Conservation (phyloP, 129 eudicot species). For the Pulicaria dysenterica region DNA sequence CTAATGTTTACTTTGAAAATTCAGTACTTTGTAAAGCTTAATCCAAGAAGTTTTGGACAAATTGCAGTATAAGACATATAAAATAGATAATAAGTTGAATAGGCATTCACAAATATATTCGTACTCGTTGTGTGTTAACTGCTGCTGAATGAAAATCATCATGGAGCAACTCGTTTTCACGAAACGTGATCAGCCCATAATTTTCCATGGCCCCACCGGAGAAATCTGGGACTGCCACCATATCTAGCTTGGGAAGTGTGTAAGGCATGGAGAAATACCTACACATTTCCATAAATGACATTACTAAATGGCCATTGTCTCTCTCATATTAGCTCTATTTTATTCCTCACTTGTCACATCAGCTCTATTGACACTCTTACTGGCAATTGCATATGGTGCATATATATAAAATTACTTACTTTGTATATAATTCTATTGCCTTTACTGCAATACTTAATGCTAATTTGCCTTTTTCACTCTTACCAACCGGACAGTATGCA, state of each 20-base stretch:
- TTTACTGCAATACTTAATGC: constrained; percentile 50
- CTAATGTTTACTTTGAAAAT: neutral
- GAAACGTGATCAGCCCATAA: constrained; percentile 50
- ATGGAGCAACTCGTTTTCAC: constrained; percentile 50
- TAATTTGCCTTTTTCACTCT: constrained; percentile 46
- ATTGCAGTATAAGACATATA: neutral
- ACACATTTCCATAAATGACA: neutral
- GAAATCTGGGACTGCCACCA: constrained; percentile 65
- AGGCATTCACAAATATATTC: constrained; percentile 3
- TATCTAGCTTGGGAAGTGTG: constrained; percentile 60
- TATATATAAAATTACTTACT: constrained; percentile 38
- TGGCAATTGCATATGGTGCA: neutral
- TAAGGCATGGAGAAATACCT: constrained; percentile 63
- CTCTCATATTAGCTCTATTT: neutral
- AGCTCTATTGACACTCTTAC: neutral
- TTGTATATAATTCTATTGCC: constrained; percentile 45
- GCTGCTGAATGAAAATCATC: constrained; percentile 57
- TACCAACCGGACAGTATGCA: constrained; percentile 61
- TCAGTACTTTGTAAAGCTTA: neutral
- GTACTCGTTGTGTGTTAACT: constrained; percentile 57
- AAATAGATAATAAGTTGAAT: constrained; percentile 12
- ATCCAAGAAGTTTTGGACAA: constrained; percentile 8
- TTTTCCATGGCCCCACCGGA: constrained; percentile 67
- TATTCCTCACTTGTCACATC: neutral
- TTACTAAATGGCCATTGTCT: neutral